Base-by-base conservation (phyloP, 106 monocot genomes). In the Apostasia ramifera region DNA sequence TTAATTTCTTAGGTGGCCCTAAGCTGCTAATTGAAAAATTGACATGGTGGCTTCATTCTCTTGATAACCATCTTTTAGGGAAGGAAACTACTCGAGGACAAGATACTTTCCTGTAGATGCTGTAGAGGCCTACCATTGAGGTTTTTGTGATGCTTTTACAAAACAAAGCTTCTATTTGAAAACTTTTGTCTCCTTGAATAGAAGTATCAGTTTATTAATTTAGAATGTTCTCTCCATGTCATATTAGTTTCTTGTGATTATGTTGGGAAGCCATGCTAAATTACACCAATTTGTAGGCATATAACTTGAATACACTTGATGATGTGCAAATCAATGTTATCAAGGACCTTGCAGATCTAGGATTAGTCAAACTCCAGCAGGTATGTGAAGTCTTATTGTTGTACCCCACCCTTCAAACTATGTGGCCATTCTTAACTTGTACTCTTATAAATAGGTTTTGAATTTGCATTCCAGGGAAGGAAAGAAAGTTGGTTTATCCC, bases 401-500 rank as follows among this genome's bases (percentile, higher is more conserved):
- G 8, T 50, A 3, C 57, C 7, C 42, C 9, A 26, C 64, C 44
- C 8, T 39, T 45, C 0, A 46, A 46, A 4, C 65, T 65, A n/a
- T 12, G 26, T 37, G 6, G 15, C 37, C 14, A 26, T 56, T 56
- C 56, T 13, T 56, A 56, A 26, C 26, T 56, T 10, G 12, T 26
- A n/a, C 56, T 56, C 14, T 56, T n/a, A 56, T 56, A 14, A 2
- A 40, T 59, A 12, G 13, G 41, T 53, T 63, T 9, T 60, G 14
- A 75, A 54, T 40, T 15, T 76, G 73, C 53, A 15, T 80, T 74
- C 40, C 75, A 98, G 98, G 98, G 92, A 53, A 85, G 98, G 70
- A 98, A 98, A 70, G 98, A 98, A 47, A 82, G 79, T 70, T 98
- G 93, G 93, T 98, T 98, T 63, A 85, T 98, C 47, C 98, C 98